Evolutionary conservation across 768 basidiomycete species (phyloP), one percentile per base, ranked within the genome.

Genomic region (Suillus decipiens): DNA sequence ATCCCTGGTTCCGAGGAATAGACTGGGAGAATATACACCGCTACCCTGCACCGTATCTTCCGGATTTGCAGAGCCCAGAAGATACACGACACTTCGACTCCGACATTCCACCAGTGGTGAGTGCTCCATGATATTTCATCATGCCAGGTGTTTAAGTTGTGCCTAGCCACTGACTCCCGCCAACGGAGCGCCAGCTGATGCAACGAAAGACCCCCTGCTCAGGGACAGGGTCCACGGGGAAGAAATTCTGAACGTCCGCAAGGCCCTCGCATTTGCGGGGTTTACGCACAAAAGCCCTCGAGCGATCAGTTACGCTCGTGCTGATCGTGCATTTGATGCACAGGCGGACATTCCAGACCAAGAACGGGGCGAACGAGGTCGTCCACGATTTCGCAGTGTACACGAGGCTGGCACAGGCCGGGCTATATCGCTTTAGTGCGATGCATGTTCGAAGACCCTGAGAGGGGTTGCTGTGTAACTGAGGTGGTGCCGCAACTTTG

Each of bases 21-120:
- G 94, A 98, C 72, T 99, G 91, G 90, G 79, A 82, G 53, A 91
- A 90, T 70, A 89, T 98, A 42, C 94, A 95, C 75, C 82, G 82
- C 58, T 88, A 88, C 72, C 82, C 85, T 60, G 92, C 96, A 12
- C 96, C 96, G 17, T 99, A 96, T 81, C 87, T 85, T 64, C 97
- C 96, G 36, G 88, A 95, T 66, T 84, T 99, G 63, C 79, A 73
- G 36, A 80, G 86, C 66, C 89, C 92, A 33, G 92, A 90, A 70
- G 95, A 99, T 75, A 98, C 96, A 17, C 84, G 87, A 64, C 96
- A 99, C 76, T 98, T 99, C 67, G 96, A 99, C 75, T 87, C 90
- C 60, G 94, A 96, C 75, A 98, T 97, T 70, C 93, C 93, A 24
- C 80, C 90, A 42, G 93, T 96, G 87, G 95, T 94, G 77, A 72